Conservation (phyloP, 2,329 filamentous ascomycete genomes). For the Hypoxylon sp. region DNA sequence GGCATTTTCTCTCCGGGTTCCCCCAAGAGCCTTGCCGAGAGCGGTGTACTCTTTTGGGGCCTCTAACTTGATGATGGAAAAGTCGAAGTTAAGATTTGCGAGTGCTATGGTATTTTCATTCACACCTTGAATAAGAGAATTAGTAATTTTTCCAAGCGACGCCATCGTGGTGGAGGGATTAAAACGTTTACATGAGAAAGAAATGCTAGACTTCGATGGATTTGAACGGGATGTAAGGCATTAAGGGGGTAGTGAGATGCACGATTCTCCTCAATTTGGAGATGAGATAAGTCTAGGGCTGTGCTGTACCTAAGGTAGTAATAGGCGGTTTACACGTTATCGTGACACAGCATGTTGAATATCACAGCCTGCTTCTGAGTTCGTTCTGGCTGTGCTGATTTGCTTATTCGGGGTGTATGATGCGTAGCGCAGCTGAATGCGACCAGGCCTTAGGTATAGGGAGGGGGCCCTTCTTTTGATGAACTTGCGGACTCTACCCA, state of each 20-base stretch:
- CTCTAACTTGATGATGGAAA: constrained; percentile 59
- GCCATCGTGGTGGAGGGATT: background rate
- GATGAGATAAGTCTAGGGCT: background rate
- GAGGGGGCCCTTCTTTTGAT: too few species aligned
- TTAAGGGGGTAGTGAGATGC: background rate
- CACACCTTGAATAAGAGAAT: background rate
- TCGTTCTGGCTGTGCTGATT: background rate
- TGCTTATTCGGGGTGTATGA: background rate
- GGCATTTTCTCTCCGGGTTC: constrained; percentile 53
- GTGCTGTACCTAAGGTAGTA: background rate
- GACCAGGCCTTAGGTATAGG: too few species aligned
- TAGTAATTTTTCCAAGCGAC: background rate
- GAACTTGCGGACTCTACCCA: too few species aligned
- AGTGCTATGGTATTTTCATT: constrained; percentile 34
- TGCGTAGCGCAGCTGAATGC: background rate
- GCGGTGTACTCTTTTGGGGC: constrained; percentile 57
- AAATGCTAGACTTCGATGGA: background rate
- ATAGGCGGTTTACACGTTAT: background rate
- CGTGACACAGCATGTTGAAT: background rate
- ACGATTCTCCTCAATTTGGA: background rate
- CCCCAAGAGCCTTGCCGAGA: constrained; percentile 53
- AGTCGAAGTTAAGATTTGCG: constrained; percentile 59
- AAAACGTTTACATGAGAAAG: background rate
- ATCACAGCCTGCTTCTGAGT: background rate
- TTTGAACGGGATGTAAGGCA: background rate